phyloP scores from a whole-genome alignment of 495 filamentous ascomycete genomes.

The Neurospora sp. region DNA sequence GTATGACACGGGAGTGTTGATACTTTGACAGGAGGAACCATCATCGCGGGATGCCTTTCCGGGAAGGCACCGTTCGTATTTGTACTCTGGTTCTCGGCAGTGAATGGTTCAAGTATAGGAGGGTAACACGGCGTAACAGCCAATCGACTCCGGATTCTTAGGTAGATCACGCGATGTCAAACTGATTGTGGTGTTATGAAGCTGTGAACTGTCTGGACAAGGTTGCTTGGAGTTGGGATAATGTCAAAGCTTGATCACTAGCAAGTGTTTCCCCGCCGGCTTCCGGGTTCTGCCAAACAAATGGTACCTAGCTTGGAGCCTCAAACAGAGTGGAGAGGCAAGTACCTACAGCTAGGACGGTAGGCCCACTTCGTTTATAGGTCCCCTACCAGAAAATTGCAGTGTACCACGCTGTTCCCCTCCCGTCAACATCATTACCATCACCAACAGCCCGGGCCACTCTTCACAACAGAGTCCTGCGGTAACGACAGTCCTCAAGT shows the following conservation, averaged over 20 bases:
- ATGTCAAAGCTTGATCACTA: neutral
- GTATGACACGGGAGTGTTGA: neutral
- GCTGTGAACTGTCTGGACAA: neutral
- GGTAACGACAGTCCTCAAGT: neutral
- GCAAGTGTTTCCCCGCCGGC: neutral
- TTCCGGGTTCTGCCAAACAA: neutral
- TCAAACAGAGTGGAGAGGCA: neutral
- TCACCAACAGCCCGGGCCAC: neutral
- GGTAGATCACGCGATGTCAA: neutral
- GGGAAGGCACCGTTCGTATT: neutral
- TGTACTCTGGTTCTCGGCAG: neutral
- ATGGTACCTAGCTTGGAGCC: neutral
- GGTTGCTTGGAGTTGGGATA: neutral
- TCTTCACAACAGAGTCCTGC: neutral
- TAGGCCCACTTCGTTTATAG: neutral
- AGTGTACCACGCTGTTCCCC: neutral
- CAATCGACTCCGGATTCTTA: neutral
- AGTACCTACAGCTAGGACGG: neutral
- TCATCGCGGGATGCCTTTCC: neutral
- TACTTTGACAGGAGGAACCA: neutral
- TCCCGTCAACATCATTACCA: neutral
- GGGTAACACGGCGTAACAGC: neutral
- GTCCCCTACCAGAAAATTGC: neutral
- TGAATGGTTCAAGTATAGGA: neutral
- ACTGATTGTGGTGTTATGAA: neutral